Conservation (phyloP, 2,329 filamentous ascomycete species). For the Aspergillus sp. region DNA sequence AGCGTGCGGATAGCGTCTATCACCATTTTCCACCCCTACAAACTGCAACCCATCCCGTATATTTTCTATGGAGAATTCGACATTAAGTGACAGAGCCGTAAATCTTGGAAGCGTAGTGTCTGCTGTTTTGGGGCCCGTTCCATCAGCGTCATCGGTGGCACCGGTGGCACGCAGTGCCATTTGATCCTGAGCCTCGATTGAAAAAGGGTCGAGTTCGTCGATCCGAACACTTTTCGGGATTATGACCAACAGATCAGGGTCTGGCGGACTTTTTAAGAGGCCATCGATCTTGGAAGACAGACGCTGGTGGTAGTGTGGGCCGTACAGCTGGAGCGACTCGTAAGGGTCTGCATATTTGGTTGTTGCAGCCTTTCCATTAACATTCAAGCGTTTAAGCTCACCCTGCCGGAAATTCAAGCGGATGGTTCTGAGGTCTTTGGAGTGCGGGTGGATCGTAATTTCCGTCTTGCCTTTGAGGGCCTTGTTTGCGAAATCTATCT, state of each 20-base stretch:
- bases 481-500: conserved; percentile 77
- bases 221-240: conserved; percentile 60
- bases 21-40: conserved; percentile 74
- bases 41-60: conserved; percentile 88
- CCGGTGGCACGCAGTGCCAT: conserved; percentile 37
- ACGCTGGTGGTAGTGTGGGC: conserved; percentile 70
- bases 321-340: conserved; percentile 48
- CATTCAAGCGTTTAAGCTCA: conserved; percentile 48
- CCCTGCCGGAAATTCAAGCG: conserved; percentile 61
- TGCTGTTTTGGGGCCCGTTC: conserved; percentile 26
- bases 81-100: conserved; percentile 58
- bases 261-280: conserved; percentile 47
- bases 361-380: conserved; percentile 38
- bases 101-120: conserved; percentile 46
- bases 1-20: conserved; percentile 81
- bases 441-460: conserved; percentile 68
- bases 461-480: conserved; percentile 73
- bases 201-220: conserved; percentile 54
- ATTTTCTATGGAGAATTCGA: conserved; percentile 72
- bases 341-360: conserved; percentile 39
- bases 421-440: conserved; percentile 51
- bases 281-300: conserved; percentile 64
- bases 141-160: conserved; percentile 33
- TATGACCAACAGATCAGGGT: conserved; percentile 55
- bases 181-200: conserved; percentile 44